Base-by-base conservation (phyloP, 73 alveolate species). In the Diophrys appendiculata region DNA sequence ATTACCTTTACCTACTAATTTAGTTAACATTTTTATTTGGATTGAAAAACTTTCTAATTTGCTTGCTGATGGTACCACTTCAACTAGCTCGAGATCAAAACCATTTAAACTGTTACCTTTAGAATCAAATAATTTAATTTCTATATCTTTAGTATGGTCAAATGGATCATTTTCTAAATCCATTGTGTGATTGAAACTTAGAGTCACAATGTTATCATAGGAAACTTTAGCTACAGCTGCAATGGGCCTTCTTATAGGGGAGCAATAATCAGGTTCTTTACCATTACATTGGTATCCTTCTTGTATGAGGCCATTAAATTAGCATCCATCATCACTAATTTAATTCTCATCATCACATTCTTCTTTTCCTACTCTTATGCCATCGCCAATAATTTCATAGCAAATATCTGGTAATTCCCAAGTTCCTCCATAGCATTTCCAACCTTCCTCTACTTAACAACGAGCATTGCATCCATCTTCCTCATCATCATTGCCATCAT, bases 301-400 rank as follows among this genome's bases (percentile, higher is more conserved):
- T 35, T 83, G 86, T 3, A 52, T 52, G 29, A 34, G 5, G 28
- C 91, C 74, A 14, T 29, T 60, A 18, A 18, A 18, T 43, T 24
- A 3, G 55, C 88, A 77, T 25, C 90, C 90, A 56, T 82, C 90
- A 0, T 79, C 84, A 24, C 28, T 34, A 8, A 32, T n/a, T 1
- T 33, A 29, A 29, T 82, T 73, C 33, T 75, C 80, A 64, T 82
- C 90, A 74, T 82, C 90, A 29, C 90, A 82, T 8, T 67, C 76
- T 29, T 67, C 76, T 26, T n/a, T 67, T 0, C 76, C 76, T 0
- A 67, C 76, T 24, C 76, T 67, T 2, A 43, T 28, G 54, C 76
- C 76, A 24, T 67, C 76, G 1, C 76, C 76, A 67, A 8, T 28
- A 54, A 14, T n/a, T 24, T 79, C 82, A 1, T 0, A 29, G 56